Conservation (phyloP, 805 yeast genomes). For the Cyberlindnera xishuangbannaensis region DNA sequence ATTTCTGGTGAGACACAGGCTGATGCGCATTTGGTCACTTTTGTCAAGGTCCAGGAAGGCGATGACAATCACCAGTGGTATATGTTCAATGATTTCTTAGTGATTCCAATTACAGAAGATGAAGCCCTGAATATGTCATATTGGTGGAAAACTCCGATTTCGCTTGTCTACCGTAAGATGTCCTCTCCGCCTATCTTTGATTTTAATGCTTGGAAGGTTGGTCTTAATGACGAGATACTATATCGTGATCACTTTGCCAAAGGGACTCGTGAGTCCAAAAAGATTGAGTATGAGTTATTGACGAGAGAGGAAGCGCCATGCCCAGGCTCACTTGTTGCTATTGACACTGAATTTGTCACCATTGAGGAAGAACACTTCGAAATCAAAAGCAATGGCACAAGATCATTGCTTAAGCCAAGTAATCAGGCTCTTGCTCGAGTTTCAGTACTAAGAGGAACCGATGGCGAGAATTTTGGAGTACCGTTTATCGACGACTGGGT, state of each 20-base stretch:
- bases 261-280: constrained; percentile 52
- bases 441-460: constrained; percentile 72
- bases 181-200: constrained; percentile 39
- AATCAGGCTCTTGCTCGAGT: constrained; percentile 79
- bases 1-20: constrained; percentile 40
- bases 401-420: constrained; percentile 67
- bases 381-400: constrained; percentile 65
- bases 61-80: constrained; percentile 50
- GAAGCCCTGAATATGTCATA: constrained; percentile 71
- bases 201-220: constrained; percentile 40
- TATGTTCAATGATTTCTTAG: constrained; percentile 88
- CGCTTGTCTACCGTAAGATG: constrained; percentile 56
- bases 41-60: constrained; percentile 39
- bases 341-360: constrained; percentile 95
- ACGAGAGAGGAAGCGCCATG: constrained; percentile 65
- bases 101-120: constrained; percentile 61
- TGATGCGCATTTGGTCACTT: constrained; percentile 56
- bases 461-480: constrained; percentile 57
- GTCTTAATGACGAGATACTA: constrained; percentile 57
- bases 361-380: constrained; percentile 75
- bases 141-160: constrained; percentile 82
- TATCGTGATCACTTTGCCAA: constrained; percentile 72
- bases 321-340: constrained; percentile 76
- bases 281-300: constrained; percentile 62
- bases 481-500: constrained; percentile 94